These are phyloP conservation scores for Saccharomyces pastorianus DNA, from an alignment of 1,139 yeast species.

Conservation along the genomic window DNA sequence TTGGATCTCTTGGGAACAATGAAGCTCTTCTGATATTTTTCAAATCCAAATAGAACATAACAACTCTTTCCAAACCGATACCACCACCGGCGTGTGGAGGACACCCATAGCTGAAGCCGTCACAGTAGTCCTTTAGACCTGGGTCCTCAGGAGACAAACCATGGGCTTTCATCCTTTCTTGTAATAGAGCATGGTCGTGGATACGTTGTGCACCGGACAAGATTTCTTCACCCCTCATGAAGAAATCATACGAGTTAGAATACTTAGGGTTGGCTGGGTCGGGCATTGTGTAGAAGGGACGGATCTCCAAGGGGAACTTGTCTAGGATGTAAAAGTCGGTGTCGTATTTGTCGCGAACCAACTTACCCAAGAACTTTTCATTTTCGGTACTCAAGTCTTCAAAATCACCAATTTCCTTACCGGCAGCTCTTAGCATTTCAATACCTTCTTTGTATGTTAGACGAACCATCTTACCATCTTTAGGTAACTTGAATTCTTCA, in stretches of 20 bases:
- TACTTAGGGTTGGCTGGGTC: constrained; percentile 85
- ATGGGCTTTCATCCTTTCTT: constrained; percentile 72
- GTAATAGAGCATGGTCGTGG: constrained; percentile 80
- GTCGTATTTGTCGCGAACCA: constrained; percentile 87
- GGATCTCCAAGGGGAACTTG: constrained; percentile 90
- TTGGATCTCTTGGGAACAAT: constrained; percentile 97
- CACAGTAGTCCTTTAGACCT: constrained; percentile 84
- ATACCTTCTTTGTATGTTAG: constrained; percentile 88
- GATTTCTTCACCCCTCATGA: constrained; percentile 99
- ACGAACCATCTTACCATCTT: constrained; percentile 82
- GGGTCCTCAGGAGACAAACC: constrained; percentile 74
- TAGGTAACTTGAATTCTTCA: constrained; percentile 91
- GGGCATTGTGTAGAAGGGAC: constrained; percentile 99
- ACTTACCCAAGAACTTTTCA: constrained; percentile 84
- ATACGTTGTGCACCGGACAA: constrained; percentile 98
- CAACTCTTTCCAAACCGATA: constrained; percentile 96
- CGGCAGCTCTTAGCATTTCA: constrained; percentile 74
- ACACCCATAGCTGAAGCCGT: constrained; percentile 90
- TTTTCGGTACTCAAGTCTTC: constrained; percentile 92
- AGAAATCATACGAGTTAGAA: constrained; percentile 95
- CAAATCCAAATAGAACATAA: constrained; percentile 93
- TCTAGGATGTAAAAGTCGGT: constrained; percentile 97
- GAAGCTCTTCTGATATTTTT: constrained; percentile 97
- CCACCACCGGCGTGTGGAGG: constrained; percentile 99
- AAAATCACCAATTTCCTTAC: constrained; percentile 69